Conservation (phyloP, 352 stramenopile species). For the Elongisporangium anandrum region DNA sequence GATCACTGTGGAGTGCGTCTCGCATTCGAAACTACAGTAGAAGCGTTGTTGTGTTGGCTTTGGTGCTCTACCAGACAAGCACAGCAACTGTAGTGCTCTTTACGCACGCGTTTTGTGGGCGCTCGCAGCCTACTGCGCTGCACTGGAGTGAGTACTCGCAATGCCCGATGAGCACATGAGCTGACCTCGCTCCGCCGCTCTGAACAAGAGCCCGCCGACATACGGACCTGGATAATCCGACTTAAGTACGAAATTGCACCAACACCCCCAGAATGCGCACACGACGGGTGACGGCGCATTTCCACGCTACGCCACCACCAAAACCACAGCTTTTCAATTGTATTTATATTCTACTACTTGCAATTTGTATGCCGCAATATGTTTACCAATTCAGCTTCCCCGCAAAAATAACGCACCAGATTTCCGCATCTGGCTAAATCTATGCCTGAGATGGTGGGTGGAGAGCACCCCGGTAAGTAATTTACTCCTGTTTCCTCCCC, state of each 20-base stretch:
- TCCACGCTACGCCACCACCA: slow-evolving; percentile 1
- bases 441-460: slow-evolving; percentile 3
- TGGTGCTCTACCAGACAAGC: too few species aligned
- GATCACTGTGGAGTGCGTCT: too few species aligned
- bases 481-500: slow-evolving; percentile 2
- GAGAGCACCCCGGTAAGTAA: slow-evolving; percentile 8
- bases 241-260: not conserved
- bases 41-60: too few species aligned
- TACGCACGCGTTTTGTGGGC: too few species aligned
- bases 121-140: too few species aligned
- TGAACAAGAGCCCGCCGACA: not conserved
- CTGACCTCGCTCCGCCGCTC: too few species aligned
- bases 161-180: too few species aligned
- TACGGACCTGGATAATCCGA: not conserved
- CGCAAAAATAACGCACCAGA: not conserved
- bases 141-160: too few species aligned
- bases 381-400: not conserved
- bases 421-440: not conserved
- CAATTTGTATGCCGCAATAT: not conserved
- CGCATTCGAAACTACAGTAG: too few species aligned
- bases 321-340: not conserved
- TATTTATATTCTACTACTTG: not conserved
- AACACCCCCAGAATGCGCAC: not conserved
- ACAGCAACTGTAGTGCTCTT: too few species aligned
- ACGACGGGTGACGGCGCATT: not conserved